phyloP scores from a whole-genome alignment of 768 basidiomycete genomes.

The Asterophora parasitica region DNA sequence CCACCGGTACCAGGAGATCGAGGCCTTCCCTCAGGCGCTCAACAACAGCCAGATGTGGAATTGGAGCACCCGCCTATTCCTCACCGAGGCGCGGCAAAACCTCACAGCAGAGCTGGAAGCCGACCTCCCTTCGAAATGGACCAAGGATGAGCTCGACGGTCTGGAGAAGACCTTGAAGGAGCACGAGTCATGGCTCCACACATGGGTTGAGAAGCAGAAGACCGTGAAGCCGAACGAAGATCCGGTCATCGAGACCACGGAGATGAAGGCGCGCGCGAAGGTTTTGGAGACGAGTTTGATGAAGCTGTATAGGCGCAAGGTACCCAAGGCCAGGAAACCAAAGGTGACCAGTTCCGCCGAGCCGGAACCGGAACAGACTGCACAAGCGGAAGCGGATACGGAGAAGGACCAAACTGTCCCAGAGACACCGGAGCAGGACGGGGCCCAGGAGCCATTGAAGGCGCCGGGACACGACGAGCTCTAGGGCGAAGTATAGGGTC shows the following conservation, averaged over 20 bases:
- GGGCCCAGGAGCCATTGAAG: slow-evolving; percentile 13
- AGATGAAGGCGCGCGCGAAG: slow-evolving; percentile 83
- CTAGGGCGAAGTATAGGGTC: slow-evolving; percentile 5
- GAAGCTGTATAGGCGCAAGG: slow-evolving; percentile 63
- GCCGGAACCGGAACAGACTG: slow-evolving; percentile 20
- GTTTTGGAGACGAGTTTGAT: slow-evolving; percentile 71
- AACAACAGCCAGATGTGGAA: slow-evolving; percentile 84
- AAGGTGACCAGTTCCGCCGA: slow-evolving; percentile 29
- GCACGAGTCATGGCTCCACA: slow-evolving; percentile 80
- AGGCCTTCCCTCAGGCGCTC: slow-evolving; percentile 77
- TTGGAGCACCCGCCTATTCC: slow-evolving; percentile 85
- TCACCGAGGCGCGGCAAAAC: slow-evolving; percentile 72
- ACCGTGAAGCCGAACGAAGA: slow-evolving; percentile 67
- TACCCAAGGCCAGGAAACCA: slow-evolving; percentile 58
- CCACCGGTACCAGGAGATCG: slow-evolving; percentile 84
- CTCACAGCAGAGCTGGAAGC: slow-evolving; percentile 58
- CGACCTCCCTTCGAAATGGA: slow-evolving; percentile 74
- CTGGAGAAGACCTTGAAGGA: slow-evolving; percentile 76
- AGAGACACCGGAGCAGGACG: slow-evolving; percentile 7
- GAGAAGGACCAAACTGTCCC: slow-evolving; percentile 9
- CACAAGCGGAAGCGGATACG: slow-evolving; percentile 10
- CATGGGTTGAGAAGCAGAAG: slow-evolving; percentile 81
- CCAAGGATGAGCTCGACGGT: slow-evolving; percentile 74
- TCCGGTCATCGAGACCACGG: slow-evolving; percentile 79
- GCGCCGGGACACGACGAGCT: slow-evolving; percentile 15